Base-by-base conservation (phyloP, 2,329 filamentous ascomycete species). In the Pseudopithomyces chartarum region DNA sequence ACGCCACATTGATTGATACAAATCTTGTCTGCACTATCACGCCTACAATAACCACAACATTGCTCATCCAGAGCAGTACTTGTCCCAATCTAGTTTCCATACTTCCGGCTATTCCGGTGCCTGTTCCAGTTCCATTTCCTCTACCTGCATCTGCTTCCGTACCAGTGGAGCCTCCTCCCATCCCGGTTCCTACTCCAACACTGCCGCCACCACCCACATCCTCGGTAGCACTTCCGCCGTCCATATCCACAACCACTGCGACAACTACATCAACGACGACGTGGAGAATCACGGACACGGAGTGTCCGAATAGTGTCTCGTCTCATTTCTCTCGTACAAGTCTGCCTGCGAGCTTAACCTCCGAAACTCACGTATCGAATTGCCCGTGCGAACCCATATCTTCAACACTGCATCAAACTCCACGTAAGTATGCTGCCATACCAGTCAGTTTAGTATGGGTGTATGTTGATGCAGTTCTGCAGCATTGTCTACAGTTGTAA, bases 261-360 rank as follows among this genome's bases (percentile, higher is more conserved):
- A 44, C 20, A 40, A 26, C 47, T 1, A 63, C 59, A 26, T 47
- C 59, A 10, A 65, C 62, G 7, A 54, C 53, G 2, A 69, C 60
- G 2, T 32, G 60, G 10, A 54, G 56, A 20, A 46, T 59, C 15
- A 62, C 59, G 12, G 33, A 56, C n/a, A 54, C 53, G 3, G 13
- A 51, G 32, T 40, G 64, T 60, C 36, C 36, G 32, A 38, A 51
- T 10, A 38, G 4, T 19, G 4, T 20, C 6, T 33, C 50, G 20
- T 54, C 49, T 19, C 52, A 19, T 11, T 36, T 6, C 26, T 1
- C 56, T 19, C 13, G 6, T 34, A 17, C 47, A 44, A 34, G 26
- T 6, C 34, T 20, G 2, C 13, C 34, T 10, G 12, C 56, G 13
- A 29, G 34, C 11, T 34, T 23, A 4, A 57, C 61, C 23, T 58